A percentile compares a stretch with the other conserved stretches of the same genome.
Conservation (phyloP, 2,329 filamentous ascomycete species). For the Ophiosphaerella narmari region DNA sequence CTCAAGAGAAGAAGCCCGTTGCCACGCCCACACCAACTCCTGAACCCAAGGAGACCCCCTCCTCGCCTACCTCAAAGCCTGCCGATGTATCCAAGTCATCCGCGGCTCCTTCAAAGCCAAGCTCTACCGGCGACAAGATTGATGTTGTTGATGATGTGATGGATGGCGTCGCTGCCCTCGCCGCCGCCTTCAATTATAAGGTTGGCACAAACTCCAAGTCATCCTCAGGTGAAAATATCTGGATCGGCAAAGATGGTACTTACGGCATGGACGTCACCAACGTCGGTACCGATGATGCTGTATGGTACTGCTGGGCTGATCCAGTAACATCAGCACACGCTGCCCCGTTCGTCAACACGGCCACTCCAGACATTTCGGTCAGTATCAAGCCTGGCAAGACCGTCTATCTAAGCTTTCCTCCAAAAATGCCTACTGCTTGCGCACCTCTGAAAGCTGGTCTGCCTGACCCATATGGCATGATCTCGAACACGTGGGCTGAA, state of each 20-base stretch:
- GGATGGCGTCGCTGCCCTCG: conserved; percentile 25
- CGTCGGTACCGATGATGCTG: conserved; percentile 32
- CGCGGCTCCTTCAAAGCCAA: conserved; percentile 7
- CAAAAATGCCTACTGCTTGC: conserved; percentile 48
- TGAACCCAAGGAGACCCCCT: conserved; percentile 13
- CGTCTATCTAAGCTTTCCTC: conserved; percentile 47
- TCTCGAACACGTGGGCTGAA: conserved; percentile 53
- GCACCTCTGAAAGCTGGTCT: conserved; percentile 42
- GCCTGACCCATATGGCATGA: conserved; percentile 45
- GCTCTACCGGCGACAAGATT: conserved; percentile 5
- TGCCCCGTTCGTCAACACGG: conserved; percentile 44
- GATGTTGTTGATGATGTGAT: conserved; percentile 21
- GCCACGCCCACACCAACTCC: conserved; percentile 13
- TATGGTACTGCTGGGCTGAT: conserved; percentile 43
- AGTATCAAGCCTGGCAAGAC: conserved; percentile 44
- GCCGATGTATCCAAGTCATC: conserved; percentile 2
- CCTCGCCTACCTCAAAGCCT: conserved; percentile 8
- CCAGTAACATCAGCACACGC: conserved; percentile 32
- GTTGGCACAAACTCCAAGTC: conserved; percentile 34
- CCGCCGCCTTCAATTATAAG: conserved; percentile 24
- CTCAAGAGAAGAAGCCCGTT: conserved; percentile 11
- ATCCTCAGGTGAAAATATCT: conserved; percentile 35
- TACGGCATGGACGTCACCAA: conserved; percentile 47
- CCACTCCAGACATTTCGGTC: conserved; percentile 45
- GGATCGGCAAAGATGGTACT: conserved; percentile 41